A percentile compares a stretch with the other conserved stretches of the same genome.
These are phyloP conservation scores for Trifolium fragiferum DNA, from an alignment of 306 rosid species.

Conservation along the genomic window DNA sequence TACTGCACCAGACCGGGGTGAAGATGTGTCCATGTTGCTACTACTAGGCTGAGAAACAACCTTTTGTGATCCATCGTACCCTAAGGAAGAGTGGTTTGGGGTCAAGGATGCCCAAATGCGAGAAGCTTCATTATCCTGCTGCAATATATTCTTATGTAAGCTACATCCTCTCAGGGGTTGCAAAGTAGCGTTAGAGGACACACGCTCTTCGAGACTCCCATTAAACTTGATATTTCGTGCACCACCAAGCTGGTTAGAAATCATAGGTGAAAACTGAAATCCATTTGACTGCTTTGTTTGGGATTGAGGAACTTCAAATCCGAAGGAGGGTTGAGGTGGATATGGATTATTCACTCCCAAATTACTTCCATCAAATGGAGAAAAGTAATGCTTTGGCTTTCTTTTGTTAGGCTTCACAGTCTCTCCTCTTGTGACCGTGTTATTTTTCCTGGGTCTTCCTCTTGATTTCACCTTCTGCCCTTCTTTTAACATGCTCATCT, in stretches of 20 bases:
- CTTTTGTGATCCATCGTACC: conserved; percentile 57
- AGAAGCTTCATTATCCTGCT: conserved; percentile 63
- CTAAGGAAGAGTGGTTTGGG: conserved; percentile 51
- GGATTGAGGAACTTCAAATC: conserved; percentile 57
- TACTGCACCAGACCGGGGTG: conserved; percentile 49
- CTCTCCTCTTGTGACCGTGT: conserved; percentile 47
- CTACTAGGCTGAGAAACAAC: conserved; percentile 59
- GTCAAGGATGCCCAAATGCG: conserved; percentile 65
- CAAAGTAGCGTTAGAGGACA: conserved; percentile 53
- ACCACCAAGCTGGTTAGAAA: conserved; percentile 58
- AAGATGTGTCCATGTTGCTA: conserved; percentile 47
- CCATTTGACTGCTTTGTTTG: conserved; percentile 64
- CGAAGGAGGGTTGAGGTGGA: conserved; percentile 55
- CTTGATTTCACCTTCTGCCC: conserved; percentile 56
- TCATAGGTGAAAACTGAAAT: conserved; percentile 58
- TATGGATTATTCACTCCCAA: conserved; percentile 45
- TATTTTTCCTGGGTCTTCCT: conserved; percentile 54
- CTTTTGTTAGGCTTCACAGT: conserved; percentile 58
- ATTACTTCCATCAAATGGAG: conserved; percentile 53
- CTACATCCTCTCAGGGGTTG: conserved; percentile 66
- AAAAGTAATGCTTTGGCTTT: conserved; percentile 55
- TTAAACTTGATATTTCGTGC: conserved; percentile 59
- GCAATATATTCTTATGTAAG: conserved; percentile 56
- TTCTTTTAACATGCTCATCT: conserved; percentile 49
- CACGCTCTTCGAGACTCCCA: conserved; percentile 53